Evolutionary conservation across 208 protist species (phyloP), one percentile per base, ranked within the genome.

Genomic region (Hexamita inflata): DNA sequence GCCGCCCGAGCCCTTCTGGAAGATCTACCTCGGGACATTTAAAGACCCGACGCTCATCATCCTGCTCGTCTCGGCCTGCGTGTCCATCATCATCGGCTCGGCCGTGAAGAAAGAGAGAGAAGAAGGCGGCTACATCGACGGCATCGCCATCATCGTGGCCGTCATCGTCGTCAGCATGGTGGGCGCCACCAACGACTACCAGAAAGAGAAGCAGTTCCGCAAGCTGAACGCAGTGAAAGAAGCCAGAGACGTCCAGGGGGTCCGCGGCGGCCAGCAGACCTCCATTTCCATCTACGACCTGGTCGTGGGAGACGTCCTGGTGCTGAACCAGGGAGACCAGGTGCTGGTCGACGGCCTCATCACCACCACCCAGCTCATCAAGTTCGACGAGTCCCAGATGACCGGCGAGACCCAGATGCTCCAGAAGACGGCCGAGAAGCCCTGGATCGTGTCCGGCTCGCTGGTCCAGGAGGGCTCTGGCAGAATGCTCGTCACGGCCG

Each of bases 111-210:
- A n/a, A 40, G 49, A 85, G 34, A 30, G 30, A 32, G 41, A 67
- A 13, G n/a, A n/a, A n/a, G n/a, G n/a, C n/a, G n/a, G n/a, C n/a
- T 96, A 91, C 91, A 91, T 97, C 39, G 94, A 97, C 77, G 93
- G 93, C 24, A 84, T 84, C 1, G 90, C 93, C 4, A 97, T 98
- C 78, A 83, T 97, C 11, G 62, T 91, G 28, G 93, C 93, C 45
- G 89, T 97, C 40, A 40, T 90, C 34, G 85, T 97, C 62, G 94
- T 97, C 9, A 85, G 86, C 0, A 59, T 80, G 0, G 89, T 97
- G 1, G 90, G 89, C 39, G 87, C 93, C 1, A 68, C 88, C 11
- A 97, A 96, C 79, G 88, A 97, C 74, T 96, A 88, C 74, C 78
- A 81, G 7, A 94, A 96, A 78, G 90, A 92, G 78, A 81, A 82